These are phyloP conservation scores for Fraxinus cuspidata DNA, from an alignment of 257 asterid genomes.

Conservation along the genomic window DNA sequence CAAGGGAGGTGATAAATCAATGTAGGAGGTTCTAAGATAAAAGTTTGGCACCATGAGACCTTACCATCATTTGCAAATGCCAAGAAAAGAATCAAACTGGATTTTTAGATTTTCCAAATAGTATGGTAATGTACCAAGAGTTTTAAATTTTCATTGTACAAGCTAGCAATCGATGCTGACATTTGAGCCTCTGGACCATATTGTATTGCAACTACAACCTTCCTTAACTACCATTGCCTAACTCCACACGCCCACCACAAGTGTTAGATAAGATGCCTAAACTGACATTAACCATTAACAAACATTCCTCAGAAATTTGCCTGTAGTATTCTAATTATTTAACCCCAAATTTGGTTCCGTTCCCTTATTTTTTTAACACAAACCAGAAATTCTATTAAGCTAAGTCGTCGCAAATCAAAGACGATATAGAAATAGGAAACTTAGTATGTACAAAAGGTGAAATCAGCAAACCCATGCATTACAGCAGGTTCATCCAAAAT, in stretches of 20 bases:
- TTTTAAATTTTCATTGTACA: neutral
- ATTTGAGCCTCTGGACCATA: constrained; percentile 21
- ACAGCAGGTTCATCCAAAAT: constrained; percentile 24
- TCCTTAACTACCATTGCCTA: too few species aligned
- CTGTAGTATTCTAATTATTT: neutral
- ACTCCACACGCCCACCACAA: too few species aligned
- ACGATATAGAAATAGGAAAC: too few species aligned
- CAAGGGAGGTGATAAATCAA: too few species aligned
- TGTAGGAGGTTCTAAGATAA: too few species aligned
- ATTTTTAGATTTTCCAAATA: neutral
- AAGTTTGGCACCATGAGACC: too few species aligned
- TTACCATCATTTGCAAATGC: too few species aligned
- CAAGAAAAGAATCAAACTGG: too few species aligned
- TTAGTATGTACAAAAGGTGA: neutral
- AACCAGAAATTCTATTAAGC: too few species aligned
- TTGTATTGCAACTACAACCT: neutral
- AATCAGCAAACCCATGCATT: neutral
- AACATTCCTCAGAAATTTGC: neutral
- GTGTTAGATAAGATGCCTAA: too few species aligned
- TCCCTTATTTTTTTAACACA: neutral
- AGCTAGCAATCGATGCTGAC: constrained; percentile 21
- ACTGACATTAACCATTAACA: too few species aligned
- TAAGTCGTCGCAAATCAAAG: too few species aligned
- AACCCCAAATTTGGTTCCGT: neutral
- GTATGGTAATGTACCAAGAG: neutral